These are phyloP conservation scores for Pythium coloratum DNA, from an alignment of 352 stramenopile genomes.

Conservation along the genomic window DNA sequence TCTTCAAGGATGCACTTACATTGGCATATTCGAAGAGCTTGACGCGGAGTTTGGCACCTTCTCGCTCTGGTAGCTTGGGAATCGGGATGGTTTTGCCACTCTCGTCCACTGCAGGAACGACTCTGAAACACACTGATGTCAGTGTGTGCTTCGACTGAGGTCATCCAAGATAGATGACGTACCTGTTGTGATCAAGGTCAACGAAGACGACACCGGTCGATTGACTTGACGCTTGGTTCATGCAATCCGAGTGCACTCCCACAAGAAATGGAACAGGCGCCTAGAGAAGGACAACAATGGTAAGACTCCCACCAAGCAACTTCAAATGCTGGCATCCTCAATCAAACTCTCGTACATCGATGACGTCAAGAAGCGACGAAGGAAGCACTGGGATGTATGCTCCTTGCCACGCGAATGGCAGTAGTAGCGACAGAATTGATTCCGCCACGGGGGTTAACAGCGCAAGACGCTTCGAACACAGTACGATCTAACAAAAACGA, in stretches of 20 bases:
- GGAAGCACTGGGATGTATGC: constrained; percentile 94
- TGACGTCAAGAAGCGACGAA: constrained; percentile 89
- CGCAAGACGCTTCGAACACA: constrained; percentile 90
- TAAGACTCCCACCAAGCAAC: neutral
- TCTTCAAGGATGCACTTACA: constrained; percentile 28
- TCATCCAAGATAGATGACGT: neutral
- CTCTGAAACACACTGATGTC: constrained; percentile 27
- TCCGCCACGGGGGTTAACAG: constrained; percentile 92
- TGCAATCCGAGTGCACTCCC: constrained; percentile 84
- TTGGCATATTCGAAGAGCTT: constrained; percentile 67
- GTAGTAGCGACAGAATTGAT: constrained; percentile 88
- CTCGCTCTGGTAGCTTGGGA: constrained; percentile 74
- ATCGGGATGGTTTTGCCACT: constrained; percentile 52
- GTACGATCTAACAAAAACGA: constrained; percentile 60
- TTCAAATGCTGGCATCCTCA: neutral
- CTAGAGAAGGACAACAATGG: constrained; percentile 22
- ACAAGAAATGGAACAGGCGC: constrained; percentile 95
- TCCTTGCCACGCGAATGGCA: constrained; percentile 95
- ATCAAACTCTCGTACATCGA: constrained; percentile 69
- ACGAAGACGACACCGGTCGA: constrained; percentile 92
- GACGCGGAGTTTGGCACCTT: constrained; percentile 55
- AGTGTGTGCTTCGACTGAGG: neutral
- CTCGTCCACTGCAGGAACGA: constrained; percentile 77
- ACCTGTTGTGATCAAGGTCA: constrained; percentile 93
- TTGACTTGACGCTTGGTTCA: constrained; percentile 59